phyloP scores from a whole-genome alignment of 2,329 filamentous ascomycete genomes.

The Pleomassaria siparia region DNA sequence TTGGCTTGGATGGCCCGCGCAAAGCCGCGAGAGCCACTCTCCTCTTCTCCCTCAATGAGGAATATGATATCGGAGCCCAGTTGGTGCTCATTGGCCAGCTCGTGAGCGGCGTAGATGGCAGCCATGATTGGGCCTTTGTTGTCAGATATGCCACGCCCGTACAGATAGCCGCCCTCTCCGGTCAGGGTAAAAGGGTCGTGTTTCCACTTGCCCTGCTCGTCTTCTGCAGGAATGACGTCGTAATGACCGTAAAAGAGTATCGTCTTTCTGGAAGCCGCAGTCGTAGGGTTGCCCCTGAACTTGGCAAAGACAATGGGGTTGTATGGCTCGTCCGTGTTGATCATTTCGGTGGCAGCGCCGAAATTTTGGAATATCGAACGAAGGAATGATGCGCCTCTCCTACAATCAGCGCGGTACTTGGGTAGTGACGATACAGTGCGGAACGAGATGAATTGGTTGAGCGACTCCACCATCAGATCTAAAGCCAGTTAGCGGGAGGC shows the following conservation, averaged over 20 bases:
- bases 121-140: slow-evolving; percentile 97
- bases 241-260: slow-evolving; percentile 98
- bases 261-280: slow-evolving; percentile 70
- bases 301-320: slow-evolving; percentile 94
- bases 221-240: slow-evolving; percentile 90
- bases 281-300: slow-evolving; percentile 74
- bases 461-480: slow-evolving; percentile 63
- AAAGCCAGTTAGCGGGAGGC: slow-evolving; percentile 19
- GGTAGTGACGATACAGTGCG: slow-evolving; percentile 87
- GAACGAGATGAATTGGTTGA: slow-evolving; percentile 86
- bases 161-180: slow-evolving; percentile 88
- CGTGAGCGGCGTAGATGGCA: slow-evolving; percentile 88
- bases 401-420: slow-evolving; percentile 87
- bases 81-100: slow-evolving; percentile 79
- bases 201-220: slow-evolving; percentile 78
- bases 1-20: slow-evolving; percentile 77
- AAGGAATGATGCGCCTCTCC: slow-evolving; percentile 86
- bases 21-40: slow-evolving; percentile 90
- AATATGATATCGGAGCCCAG: slow-evolving; percentile 90
- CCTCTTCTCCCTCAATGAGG: slow-evolving; percentile 94
- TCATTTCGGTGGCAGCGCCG: slow-evolving; percentile 77
- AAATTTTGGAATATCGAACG: slow-evolving; percentile 89
- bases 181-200: slow-evolving; percentile 87
- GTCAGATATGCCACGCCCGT: slow-evolving; percentile 93
- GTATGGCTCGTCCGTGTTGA: slow-evolving; percentile 74